Base-by-base conservation (phyloP, 83 land plant species). In the Thuja plicata region DNA sequence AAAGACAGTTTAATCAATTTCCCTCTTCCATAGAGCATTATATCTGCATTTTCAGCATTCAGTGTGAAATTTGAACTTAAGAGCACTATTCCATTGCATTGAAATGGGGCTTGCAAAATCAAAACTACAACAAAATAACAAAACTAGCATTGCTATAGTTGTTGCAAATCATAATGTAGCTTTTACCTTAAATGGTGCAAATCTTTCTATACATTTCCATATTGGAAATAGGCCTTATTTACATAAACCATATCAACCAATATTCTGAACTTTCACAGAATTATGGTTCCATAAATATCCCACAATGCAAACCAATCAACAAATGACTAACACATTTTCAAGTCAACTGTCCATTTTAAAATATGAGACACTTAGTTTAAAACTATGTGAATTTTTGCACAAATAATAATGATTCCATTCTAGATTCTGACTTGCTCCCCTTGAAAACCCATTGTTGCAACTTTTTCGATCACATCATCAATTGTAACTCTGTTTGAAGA, bases 391-490 rank as follows among this genome's bases (percentile, higher is more conserved):
- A 83, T 30, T 21, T 40, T 83, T 45, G 37, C 57, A 48, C 34
- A 45, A 83, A 46, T 30, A 83, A 48, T 83, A 76, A 34, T 2
- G 57, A 76, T 35, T 76, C 35, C 10, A 24, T 8, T 76, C 79
- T 0, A 19, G 38, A 76, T 12, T 34, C 38, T 34, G 38, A 96
- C 98, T 86, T 95, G 98, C 3, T 97, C 99, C 90, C 96, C 94
- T 12, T 98, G 90, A 88, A 97, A 97, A 17, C 99, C 99, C 99
- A 97, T 97, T 27, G 87, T 89, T 43, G 97, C 90, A 46, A 97
- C 98, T 90, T 95, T 97, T 60, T 97, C 99, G 17, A 97, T 89
- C 71, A 97, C 96, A 90, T 96, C 99, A 88, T 97, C 99, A 54
- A 97, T 73, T 7, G 97, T 95, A 86, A 94, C 95, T 84, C 96